Evolutionary conservation across 768 basidiomycete species (phyloP).

Genomic region (Phlebiopsis gigantea): DNA sequence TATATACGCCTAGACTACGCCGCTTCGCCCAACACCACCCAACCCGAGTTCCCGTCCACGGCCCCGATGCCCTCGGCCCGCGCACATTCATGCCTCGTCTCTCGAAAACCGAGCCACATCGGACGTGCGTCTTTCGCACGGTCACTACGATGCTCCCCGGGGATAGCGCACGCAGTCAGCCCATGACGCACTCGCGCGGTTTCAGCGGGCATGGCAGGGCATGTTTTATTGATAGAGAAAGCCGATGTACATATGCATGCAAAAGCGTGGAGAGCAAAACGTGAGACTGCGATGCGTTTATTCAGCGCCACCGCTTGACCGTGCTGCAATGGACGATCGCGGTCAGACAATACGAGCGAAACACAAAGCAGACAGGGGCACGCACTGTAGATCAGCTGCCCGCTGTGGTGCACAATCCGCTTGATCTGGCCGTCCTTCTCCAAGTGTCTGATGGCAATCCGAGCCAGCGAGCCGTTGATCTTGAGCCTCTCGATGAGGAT

Average conservation of each 20-base stretch:
- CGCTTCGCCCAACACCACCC: neutral
- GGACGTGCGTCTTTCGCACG: neutral
- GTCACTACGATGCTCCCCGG: neutral
- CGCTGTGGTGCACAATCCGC: constrained; percentile 92
- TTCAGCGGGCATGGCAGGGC: constrained; percentile 21
- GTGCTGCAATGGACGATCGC: constrained; percentile 27
- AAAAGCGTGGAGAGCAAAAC: constrained; percentile 20
- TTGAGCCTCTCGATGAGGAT: constrained; percentile 99
- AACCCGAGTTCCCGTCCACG: neutral
- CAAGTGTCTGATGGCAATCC: constrained; percentile 84
- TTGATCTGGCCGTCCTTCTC: constrained; percentile 95
- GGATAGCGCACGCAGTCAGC: neutral
- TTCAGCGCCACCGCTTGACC: constrained; percentile 37
- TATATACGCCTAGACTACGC: neutral
- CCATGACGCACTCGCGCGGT: neutral
- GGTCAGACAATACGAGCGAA: neutral
- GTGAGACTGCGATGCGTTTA: constrained; percentile 22
- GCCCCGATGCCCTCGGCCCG: neutral
- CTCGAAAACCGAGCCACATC: neutral
- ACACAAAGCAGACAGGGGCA: constrained; percentile 21
- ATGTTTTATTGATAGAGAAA: constrained; percentile 24
- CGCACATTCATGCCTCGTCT: neutral
- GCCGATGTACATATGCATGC: constrained; percentile 33
- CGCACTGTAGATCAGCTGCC: constrained; percentile 94
- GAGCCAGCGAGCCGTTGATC: constrained; percentile 92